Conservation (phyloP, 345 rosid genomes). For the Dipteronia dyeriana region DNA sequence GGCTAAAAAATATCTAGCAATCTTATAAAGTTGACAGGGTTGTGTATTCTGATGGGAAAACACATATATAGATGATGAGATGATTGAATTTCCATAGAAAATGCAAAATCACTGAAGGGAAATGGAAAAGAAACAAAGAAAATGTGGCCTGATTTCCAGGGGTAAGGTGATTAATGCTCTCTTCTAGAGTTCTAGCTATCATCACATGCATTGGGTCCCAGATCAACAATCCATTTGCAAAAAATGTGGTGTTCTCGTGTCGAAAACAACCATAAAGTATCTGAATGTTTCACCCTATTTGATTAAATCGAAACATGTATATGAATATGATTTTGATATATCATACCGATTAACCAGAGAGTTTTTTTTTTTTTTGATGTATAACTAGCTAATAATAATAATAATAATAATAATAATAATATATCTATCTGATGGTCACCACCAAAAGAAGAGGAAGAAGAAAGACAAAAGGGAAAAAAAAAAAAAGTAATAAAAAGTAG, state of each 20-base stretch:
- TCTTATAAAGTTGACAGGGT: neutral
- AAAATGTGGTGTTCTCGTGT: constrained; percentile 14
- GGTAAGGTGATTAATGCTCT: neutral
- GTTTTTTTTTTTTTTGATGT: no score
- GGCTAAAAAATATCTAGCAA: neutral
- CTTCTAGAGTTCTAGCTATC: neutral
- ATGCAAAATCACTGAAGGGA: constrained; percentile 2
- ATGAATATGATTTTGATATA: constrained; percentile 1
- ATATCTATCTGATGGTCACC: neutral
- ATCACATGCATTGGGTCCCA: constrained; percentile 38
- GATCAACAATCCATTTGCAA: neutral
- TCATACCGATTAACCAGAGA: neutral
- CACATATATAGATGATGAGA: neutral
- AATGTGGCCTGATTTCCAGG: constrained; percentile 1
- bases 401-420: no score
- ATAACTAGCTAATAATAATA: no score
- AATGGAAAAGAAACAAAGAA: constrained; percentile 1
- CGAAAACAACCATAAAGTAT: constrained; percentile 17
- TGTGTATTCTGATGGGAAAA: constrained; percentile 9
- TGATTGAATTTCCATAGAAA: constrained; percentile 7
- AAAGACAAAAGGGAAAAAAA: constrained; percentile 12
- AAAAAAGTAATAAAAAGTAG: neutral
- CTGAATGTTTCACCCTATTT: constrained; percentile 20
- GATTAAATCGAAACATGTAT: constrained; percentile 14
- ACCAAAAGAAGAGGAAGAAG: neutral